Base-by-base conservation (phyloP, 2,329 filamentous ascomycete genomes). In the Cladosporium sphaerospermum region DNA sequence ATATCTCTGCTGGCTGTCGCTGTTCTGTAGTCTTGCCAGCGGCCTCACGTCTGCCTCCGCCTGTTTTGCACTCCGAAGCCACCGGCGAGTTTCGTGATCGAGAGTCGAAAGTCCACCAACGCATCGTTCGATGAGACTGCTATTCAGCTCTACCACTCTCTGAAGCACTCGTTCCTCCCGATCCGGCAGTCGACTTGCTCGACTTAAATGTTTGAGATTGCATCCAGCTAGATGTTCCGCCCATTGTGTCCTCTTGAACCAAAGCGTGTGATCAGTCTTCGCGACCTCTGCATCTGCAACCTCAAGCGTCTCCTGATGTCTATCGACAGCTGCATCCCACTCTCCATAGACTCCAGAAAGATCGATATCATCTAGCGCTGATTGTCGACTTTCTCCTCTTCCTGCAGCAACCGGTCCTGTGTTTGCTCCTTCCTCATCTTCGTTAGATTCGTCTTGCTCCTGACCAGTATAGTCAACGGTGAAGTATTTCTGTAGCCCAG, bases 401-500 rank as follows among this genome's bases (percentile, higher is more conserved):
- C 23, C 23, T 23, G 23, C 4, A 7, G 23, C 23, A 23, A 7
- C 23, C 23, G 4, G 33, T 36, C 10, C 10, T n/a, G n/a, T n/a
- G 33, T 11, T 36, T 36, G 10, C 33, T n/a, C 10, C 33, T 10
- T 36, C n/a, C 10, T 36, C 33, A 9, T n/a, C 33, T n/a, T 36
- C 33, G 31, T 36, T 44, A 9, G 16, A n/a, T 7, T 37, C n/a
- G 23, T 36, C 18, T 36, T 39, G 37, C 16, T 36, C 28, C 31
- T 19, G 23, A 23, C 23, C 23, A 7, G 23, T 34, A 6, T 50
- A 46, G 14, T 32, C 13, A 14, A 57, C 48, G 23, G 53, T 55
- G 40, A 55, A 57, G 28, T 57, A 55, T 28, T 45, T 47, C 36
- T 57, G 33, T 34, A 57, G 33, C 11, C 55, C 53, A 19, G 32